phyloP scores from a whole-genome alignment of 208 protist species.

The Leishmania tarentolae region DNA sequence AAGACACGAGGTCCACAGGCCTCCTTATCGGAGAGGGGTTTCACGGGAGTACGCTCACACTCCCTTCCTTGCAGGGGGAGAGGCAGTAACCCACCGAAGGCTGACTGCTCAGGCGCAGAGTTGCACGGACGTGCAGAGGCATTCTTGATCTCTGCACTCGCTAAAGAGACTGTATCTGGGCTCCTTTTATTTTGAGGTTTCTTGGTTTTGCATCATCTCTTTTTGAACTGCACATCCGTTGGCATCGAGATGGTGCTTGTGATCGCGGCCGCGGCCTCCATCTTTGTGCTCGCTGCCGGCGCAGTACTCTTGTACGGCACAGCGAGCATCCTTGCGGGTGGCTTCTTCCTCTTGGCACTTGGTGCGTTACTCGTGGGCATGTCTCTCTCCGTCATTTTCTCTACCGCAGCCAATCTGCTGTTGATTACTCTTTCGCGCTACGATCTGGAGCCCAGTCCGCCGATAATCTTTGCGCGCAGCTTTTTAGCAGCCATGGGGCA shows the following conservation, averaged over 20 bases:
- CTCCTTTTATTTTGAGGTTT: not conserved
- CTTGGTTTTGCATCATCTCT: not conserved
- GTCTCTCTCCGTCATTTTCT: conserved; percentile 46
- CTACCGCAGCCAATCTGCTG: conserved; percentile 37
- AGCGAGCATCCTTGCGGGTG: conserved; percentile 38
- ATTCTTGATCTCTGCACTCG: not conserved
- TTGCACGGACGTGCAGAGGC: not conserved
- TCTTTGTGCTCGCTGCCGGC: conserved; percentile 28
- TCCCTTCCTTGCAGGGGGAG: not conserved
- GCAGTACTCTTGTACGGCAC: conserved; percentile 41
- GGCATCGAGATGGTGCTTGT: conserved; percentile 11
- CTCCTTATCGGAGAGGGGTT: not conserved
- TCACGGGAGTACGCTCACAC: not conserved
- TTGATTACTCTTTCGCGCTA: conserved; percentile 16
- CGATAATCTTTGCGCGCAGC: conserved; percentile 39
- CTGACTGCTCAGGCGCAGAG: not conserved
- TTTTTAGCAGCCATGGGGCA: conserved; percentile 60
- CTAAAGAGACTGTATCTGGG: not conserved
- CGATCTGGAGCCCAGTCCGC: conserved; percentile 8
- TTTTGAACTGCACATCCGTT: not conserved
- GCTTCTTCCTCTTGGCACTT: conserved; percentile 46
- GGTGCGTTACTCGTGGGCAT: conserved; percentile 50
- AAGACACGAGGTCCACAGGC: not conserved
- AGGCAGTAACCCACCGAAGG: not conserved
- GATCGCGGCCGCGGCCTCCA: conserved; percentile 14